phyloP scores from a whole-genome alignment of 768 basidiomycete species.

The Arthromyces matolae region DNA sequence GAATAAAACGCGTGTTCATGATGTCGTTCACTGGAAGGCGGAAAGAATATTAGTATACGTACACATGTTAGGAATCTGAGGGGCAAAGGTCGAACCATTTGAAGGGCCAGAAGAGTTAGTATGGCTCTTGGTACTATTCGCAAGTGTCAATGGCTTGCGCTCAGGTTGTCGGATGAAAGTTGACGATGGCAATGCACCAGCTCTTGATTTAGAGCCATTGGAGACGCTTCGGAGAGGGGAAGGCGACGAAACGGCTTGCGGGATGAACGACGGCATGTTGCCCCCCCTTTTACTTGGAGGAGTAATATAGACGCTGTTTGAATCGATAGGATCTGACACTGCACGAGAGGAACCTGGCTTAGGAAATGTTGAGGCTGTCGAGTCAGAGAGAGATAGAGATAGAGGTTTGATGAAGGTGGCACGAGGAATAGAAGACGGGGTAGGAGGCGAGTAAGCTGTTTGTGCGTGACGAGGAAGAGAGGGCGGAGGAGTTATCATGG shows the following conservation, averaged over 20 bases:
- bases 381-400: conserved; percentile 28
- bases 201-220: conserved; percentile 28
- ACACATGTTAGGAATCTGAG: conserved; percentile 49
- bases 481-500: conserved; percentile 27
- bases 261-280: conserved; percentile 52
- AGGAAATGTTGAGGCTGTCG: conserved; percentile 31
- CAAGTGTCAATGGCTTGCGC: conserved; percentile 35
- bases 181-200: conserved; percentile 25
- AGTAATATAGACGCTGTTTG: conserved; percentile 38
- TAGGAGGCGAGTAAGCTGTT: conserved; percentile 23
- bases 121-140: conserved; percentile 22
- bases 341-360: conserved; percentile 18
- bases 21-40: conserved; percentile 32
- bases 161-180: conserved; percentile 44
- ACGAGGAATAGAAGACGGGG: conserved; percentile 54
- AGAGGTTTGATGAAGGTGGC: conserved; percentile 29
- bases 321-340: conserved; percentile 24
- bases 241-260: conserved; percentile 50
- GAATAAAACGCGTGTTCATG: conserved; percentile 33
- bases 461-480: conserved; percentile 27
- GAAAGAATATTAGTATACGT: conserved; percentile 51
- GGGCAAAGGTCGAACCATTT: conserved; percentile 64
- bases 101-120: conserved; percentile 19
- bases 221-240: conserved; percentile 32
- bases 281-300: conserved; percentile 53